A percentile compares a stretch with the other conserved stretches of the same genome.
Conservation (phyloP, 2,329 filamentous ascomycete genomes). For the Zopfia rhizophila region DNA sequence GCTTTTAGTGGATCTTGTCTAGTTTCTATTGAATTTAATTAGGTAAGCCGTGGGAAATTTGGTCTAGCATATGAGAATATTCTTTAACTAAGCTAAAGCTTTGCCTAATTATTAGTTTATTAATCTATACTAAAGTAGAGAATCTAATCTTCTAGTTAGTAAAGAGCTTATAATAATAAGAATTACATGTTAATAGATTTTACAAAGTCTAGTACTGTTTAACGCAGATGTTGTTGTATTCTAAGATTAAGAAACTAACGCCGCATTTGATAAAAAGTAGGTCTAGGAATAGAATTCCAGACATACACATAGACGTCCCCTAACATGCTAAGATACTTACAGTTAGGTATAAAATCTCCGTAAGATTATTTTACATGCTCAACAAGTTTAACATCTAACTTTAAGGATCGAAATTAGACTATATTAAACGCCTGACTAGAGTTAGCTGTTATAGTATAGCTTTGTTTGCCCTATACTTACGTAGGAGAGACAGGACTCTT, state of each 20-base stretch:
- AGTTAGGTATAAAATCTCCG: constrained; percentile 19
- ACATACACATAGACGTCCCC: constrained; percentile 15
- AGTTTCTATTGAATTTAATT: constrained; percentile 10
- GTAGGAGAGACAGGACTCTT: constrained; percentile 26
- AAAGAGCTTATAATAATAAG: constrained; percentile 10
- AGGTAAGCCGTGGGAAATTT: constrained; percentile 21
- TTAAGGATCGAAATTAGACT: constrained; percentile 18
- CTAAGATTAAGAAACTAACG: constrained; percentile 14
- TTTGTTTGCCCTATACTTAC: constrained; percentile 19
- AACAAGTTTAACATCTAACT: constrained; percentile 16
- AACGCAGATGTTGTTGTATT: constrained; percentile 16
- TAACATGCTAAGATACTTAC: constrained; percentile 17
- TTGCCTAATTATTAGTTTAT: constrained; percentile 17
- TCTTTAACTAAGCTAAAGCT: constrained; percentile 17
- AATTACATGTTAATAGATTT: constrained; percentile 20
- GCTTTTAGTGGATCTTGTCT: constrained; percentile 12
- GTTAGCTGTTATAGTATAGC: constrained; percentile 24
- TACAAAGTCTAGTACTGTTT: constrained; percentile 22
- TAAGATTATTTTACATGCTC: constrained; percentile 19
- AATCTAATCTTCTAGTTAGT: constrained; percentile 21
- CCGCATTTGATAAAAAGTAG: constrained; percentile 23
- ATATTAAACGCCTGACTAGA: constrained; percentile 16
- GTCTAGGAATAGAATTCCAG: constrained; percentile 13
- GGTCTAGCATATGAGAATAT: constrained; percentile 19
- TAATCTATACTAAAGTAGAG: constrained; percentile 22